A percentile compares a stretch with the other conserved stretches of the same genome.
phyloP scores from a whole-genome alignment of 306 rosid genomes.

The Fragaria iinumae region DNA sequence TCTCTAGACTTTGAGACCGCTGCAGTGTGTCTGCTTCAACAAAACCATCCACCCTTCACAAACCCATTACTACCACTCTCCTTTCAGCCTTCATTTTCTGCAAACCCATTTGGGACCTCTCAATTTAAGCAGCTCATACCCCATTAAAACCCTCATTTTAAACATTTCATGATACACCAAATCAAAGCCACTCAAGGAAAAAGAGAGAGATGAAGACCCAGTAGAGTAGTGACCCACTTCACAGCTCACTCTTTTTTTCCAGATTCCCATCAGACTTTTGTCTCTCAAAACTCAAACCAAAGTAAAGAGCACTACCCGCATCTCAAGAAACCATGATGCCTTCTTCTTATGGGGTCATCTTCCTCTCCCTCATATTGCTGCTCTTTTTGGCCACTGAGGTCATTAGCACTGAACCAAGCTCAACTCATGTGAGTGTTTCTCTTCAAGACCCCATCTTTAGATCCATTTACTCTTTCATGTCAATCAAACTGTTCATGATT shows the following conservation, averaged over 20 bases:
- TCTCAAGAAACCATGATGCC: slow-evolving; percentile 46
- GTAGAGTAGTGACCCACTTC: slow-evolving; percentile 18
- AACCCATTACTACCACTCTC: slow-evolving; percentile 5
- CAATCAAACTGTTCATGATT: neutral
- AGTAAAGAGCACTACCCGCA: slow-evolving; percentile 8
- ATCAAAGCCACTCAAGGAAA: slow-evolving; percentile 22
- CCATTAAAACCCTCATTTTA: slow-evolving; percentile 1
- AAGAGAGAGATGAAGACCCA: slow-evolving; percentile 10
- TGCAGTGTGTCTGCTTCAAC: neutral
- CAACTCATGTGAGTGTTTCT: slow-evolving; percentile 53
- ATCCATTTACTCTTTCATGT: slow-evolving; percentile 19
- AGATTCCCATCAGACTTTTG: slow-evolving; percentile 26
- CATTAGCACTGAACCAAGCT: slow-evolving; percentile 39
- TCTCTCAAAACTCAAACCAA: slow-evolving; percentile 8
- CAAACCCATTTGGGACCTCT: slow-evolving; percentile 15
- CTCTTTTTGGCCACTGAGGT: slow-evolving; percentile 43
- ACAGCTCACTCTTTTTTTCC: slow-evolving; percentile 19
- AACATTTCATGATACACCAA: slow-evolving; percentile 38
- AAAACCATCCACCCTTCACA: neutral
- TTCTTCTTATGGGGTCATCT: slow-evolving; percentile 51
- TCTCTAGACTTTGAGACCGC: neutral
- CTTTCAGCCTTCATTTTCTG: neutral
- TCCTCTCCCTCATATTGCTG: slow-evolving; percentile 57
- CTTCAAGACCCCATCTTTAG: slow-evolving; percentile 21
- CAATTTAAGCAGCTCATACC: slow-evolving; percentile 13